Percentiles rank a stretch among this genome's conserved stretches.
These are phyloP conservation scores for Penicillium sp. DNA, from an alignment of 2,329 filamentous ascomycete species.

Conservation along the genomic window DNA sequence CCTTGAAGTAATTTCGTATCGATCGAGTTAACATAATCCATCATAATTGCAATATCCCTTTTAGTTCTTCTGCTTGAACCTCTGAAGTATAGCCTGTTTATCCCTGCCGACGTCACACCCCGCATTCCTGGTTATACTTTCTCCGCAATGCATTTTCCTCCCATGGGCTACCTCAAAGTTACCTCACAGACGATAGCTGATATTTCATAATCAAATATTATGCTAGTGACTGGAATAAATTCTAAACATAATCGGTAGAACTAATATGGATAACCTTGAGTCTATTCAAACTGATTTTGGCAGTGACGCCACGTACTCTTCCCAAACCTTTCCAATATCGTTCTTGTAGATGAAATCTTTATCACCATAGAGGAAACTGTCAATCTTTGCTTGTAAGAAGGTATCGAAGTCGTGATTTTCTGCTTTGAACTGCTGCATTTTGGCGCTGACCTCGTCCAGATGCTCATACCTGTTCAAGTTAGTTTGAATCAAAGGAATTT, in stretches of 20 bases:
- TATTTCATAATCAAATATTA: too few species aligned
- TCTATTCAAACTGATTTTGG: not conserved
- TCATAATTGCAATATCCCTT: too few species aligned
- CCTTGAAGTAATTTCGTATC: not conserved
- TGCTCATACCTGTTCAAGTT: constrained; percentile 10
- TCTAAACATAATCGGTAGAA: not conserved
- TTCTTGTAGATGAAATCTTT: constrained; percentile 47
- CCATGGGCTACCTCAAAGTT: not conserved
- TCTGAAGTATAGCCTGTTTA: not conserved
- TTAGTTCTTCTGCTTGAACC: not conserved
- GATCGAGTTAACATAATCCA: not conserved
- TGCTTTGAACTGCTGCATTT: constrained; percentile 17
- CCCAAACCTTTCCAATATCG: constrained; percentile 40
- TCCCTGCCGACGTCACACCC: not conserved
- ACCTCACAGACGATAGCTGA: not conserved
- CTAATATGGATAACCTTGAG: not conserved
- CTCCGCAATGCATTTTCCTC: not conserved
- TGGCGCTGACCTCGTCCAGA: constrained; percentile 11
- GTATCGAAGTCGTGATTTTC: constrained; percentile 28
- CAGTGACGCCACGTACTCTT: not conserved
- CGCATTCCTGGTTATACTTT: not conserved
- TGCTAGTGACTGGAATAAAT: not conserved
- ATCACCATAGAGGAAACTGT: constrained; percentile 32
- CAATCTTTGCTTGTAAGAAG: constrained; percentile 30
- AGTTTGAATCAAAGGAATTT: not conserved